These are phyloP conservation scores for Papiliotrema laurentii DNA, from an alignment of 1,284 basidiomycete species.

Conservation along the genomic window DNA sequence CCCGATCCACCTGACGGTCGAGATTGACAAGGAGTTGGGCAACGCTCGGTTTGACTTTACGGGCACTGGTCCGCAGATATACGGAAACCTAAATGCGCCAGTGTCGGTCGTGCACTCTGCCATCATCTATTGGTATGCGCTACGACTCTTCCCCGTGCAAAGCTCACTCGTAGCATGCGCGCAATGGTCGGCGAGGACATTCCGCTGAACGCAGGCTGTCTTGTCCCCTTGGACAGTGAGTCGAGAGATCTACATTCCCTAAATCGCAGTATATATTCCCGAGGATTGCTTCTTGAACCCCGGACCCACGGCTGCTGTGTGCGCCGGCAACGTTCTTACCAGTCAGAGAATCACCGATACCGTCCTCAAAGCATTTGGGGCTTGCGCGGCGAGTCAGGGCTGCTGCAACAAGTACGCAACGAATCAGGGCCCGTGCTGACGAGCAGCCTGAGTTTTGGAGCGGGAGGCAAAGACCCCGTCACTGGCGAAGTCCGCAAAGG, in stretches of 20 bases:
- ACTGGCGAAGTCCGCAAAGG: too few relatives aligned
- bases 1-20: slow-evolving; percentile 73
- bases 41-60: slow-evolving; percentile 77
- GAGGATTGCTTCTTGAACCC: slow-evolving; percentile 75
- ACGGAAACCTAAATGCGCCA: slow-evolving; percentile 83
- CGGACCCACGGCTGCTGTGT: slow-evolving; percentile 51
- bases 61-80: slow-evolving; percentile 81
- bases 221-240: slow-evolving; percentile 54
- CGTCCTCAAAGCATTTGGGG: slow-evolving; percentile 85
- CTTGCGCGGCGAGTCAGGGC: slow-evolving; percentile 87
- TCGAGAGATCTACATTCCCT: too few relatives aligned
- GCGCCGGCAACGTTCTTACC: slow-evolving; percentile 55
- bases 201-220: slow-evolving; percentile 84
- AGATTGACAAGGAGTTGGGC: slow-evolving; percentile 69
- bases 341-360: slow-evolving; percentile 91
- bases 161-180: too few relatives aligned
- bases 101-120: slow-evolving; percentile 84
- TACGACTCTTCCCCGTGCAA: too few relatives aligned
- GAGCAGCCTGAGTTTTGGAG: too few relatives aligned
- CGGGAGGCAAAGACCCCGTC: too few relatives aligned
- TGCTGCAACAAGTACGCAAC: slow-evolving; percentile 68
- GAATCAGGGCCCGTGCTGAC: too few relatives aligned
- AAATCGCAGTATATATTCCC: slow-evolving; percentile 85
- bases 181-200: slow-evolving; percentile 58
- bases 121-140: slow-evolving; percentile 89